phyloP scores from a whole-genome alignment of 805 yeast genomes.

The Starmerella cellae region DNA sequence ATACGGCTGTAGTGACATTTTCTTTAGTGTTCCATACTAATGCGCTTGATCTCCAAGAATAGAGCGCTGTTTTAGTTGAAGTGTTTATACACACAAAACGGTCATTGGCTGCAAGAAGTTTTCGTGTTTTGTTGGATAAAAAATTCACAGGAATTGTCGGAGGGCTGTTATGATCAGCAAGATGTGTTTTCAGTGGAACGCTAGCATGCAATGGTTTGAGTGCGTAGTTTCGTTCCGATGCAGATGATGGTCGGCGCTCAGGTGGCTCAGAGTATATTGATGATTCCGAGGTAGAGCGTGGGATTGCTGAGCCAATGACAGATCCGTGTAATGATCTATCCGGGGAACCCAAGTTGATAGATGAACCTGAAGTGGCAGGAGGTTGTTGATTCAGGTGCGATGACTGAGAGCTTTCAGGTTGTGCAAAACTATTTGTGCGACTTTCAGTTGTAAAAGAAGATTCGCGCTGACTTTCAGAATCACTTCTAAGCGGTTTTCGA shows the following conservation, averaged over 20 bases:
- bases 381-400: neutral
- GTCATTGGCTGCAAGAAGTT: constrained; percentile 10
- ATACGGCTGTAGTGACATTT: constrained; percentile 2
- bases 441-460: neutral
- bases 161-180: constrained; percentile 12
- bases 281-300: neutral
- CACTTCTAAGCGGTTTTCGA: neutral
- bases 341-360: neutral
- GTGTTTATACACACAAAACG: constrained; percentile 9
- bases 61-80: constrained; percentile 5
- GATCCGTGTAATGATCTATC: neutral
- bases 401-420: neutral
- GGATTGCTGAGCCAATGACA: too few relatives aligned
- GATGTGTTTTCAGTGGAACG: constrained; percentile 9
- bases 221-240: constrained; percentile 5
- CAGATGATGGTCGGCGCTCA: neutral
- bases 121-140: constrained; percentile 1
- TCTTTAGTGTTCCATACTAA: constrained; percentile 14
- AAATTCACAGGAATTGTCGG: constrained; percentile 8
- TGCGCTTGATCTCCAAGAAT: constrained; percentile 11
- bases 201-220: constrained; percentile 6
- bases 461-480: neutral
- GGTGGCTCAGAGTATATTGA: neutral
- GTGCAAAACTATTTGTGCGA: neutral
- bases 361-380: neutral